Conservation (phyloP, 768 basidiomycete genomes). For the Tricholoma sp. region DNA sequence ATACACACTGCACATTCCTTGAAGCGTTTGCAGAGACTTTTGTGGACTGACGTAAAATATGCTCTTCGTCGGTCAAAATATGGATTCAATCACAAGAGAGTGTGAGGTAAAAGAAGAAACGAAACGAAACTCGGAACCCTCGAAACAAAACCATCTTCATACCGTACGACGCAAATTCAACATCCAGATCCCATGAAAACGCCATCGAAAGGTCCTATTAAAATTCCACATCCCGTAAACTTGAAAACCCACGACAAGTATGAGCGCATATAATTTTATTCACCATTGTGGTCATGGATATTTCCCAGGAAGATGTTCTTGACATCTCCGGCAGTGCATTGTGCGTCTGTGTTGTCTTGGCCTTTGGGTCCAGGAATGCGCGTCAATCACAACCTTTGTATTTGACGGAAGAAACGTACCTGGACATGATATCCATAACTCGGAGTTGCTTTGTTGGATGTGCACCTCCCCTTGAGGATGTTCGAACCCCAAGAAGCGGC, state of each 20-base stretch:
- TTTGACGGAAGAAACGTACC: slow-evolving; percentile 9
- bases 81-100: neutral
- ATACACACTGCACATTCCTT: too few species aligned
- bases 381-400: neutral
- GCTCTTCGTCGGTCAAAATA: too few species aligned
- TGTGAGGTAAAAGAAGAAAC: neutral
- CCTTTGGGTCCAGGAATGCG: slow-evolving; percentile 3
- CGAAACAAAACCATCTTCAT: too few species aligned
- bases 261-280: neutral
- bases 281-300: slow-evolving; percentile 21
- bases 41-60: too few species aligned
- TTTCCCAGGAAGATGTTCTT: slow-evolving; percentile 19
- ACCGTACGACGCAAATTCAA: neutral
- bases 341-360: slow-evolving; percentile 20
- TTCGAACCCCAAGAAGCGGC: slow-evolving; percentile 32
- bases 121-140: neutral
- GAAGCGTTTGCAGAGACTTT: too few species aligned
- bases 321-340: slow-evolving; percentile 20
- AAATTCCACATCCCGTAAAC: neutral
- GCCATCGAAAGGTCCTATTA: slow-evolving; percentile 16
- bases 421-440: slow-evolving; percentile 26
- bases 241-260: neutral
- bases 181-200: slow-evolving; percentile 12
- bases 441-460: slow-evolving; percentile 24
- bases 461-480: slow-evolving; percentile 40